A percentile compares a stretch with the other conserved stretches of the same genome.
phyloP scores from a whole-genome alignment of 352 stramenopile species.

The Phytophthora europaea region DNA sequence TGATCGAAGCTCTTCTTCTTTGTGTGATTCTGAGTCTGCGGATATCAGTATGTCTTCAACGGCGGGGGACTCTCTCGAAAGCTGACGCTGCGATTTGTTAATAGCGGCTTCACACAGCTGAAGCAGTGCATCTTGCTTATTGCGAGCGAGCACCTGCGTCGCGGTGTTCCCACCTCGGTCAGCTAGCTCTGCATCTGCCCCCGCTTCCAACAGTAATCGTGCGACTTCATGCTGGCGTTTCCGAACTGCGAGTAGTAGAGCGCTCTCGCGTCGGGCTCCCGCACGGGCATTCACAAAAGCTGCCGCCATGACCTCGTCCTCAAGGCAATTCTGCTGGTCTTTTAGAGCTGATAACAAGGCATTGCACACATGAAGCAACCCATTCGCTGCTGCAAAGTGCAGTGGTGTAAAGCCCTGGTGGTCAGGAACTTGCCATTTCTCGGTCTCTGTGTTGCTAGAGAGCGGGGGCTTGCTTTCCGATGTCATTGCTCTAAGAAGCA shows the following conservation, averaged over 20 bases:
- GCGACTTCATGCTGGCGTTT: conserved; percentile 64
- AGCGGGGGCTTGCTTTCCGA: background rate
- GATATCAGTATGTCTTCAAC: conserved; percentile 19
- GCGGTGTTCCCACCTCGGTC: conserved; percentile 65
- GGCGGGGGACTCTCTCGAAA: conserved; percentile 14
- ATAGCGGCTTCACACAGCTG: conserved; percentile 43
- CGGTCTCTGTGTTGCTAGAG: conserved; percentile 9
- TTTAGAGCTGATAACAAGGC: conserved; percentile 49
- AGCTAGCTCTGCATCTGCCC: conserved; percentile 51
- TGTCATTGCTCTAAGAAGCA: conserved; percentile 45
- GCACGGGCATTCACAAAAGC: conserved; percentile 39
- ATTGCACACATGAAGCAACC: conserved; percentile 43
- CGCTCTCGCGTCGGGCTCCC: conserved; percentile 57
- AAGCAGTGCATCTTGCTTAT: conserved; percentile 62
- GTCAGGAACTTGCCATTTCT: conserved; percentile 59
- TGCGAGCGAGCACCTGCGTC: conserved; percentile 57
- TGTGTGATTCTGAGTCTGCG: conserved; percentile 2
- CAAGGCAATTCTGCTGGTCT: conserved; percentile 32
- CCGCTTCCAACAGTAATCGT: conserved; percentile 49
- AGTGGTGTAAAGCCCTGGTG: conserved; percentile 68
- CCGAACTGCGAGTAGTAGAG: conserved; percentile 70
- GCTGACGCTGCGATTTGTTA: conserved; percentile 29
- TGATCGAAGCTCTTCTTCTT: conserved; percentile 37
- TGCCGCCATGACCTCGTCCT: conserved; percentile 53
- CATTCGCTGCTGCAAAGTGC: conserved; percentile 65